phyloP scores from a whole-genome alignment of 140 eudicot genomes.

The Anethum foeniculum region DNA sequence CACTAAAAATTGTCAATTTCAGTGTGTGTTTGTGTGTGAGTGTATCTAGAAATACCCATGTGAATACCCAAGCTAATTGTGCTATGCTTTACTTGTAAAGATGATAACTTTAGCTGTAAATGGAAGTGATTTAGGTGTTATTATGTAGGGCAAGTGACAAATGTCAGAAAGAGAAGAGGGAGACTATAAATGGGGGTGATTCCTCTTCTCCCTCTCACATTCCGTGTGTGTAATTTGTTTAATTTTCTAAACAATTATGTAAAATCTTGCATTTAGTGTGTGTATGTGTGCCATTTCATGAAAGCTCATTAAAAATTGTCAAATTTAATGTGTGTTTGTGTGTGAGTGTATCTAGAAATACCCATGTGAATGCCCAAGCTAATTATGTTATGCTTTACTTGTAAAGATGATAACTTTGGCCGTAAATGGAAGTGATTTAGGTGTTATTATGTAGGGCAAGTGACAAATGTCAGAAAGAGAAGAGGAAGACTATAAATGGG shows the following conservation, averaged over 20 bases:
- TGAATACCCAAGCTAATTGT: not conserved
- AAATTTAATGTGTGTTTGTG: not conserved
- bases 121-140: conserved; percentile 5
- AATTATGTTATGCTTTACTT: not conserved
- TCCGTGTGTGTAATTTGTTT: not conserved
- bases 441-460: conserved; percentile 22
- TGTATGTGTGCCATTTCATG: not conserved
- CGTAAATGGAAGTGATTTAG: conserved; percentile 1
- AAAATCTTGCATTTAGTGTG: not conserved
- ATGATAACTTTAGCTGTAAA: not conserved
- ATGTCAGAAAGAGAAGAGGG: conserved; percentile 87
- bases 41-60: not conserved
- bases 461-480: conserved; percentile 84
- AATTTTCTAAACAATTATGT: not conserved
- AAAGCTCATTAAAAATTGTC: not conserved
- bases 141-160: conserved; percentile 45
- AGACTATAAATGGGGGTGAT: too few relatives aligned
- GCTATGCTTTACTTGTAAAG: not conserved
- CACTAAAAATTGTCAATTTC: not conserved
- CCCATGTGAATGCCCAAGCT: not conserved
- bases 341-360: too few relatives aligned
- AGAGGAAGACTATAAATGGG: conserved; percentile 79
- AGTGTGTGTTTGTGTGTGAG: not conserved
- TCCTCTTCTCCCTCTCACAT: too few relatives aligned
- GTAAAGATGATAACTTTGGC: not conserved